These are phyloP conservation scores for Thymus mandschuricus DNA, from an alignment of 257 asterid genomes.

Conservation along the genomic window DNA sequence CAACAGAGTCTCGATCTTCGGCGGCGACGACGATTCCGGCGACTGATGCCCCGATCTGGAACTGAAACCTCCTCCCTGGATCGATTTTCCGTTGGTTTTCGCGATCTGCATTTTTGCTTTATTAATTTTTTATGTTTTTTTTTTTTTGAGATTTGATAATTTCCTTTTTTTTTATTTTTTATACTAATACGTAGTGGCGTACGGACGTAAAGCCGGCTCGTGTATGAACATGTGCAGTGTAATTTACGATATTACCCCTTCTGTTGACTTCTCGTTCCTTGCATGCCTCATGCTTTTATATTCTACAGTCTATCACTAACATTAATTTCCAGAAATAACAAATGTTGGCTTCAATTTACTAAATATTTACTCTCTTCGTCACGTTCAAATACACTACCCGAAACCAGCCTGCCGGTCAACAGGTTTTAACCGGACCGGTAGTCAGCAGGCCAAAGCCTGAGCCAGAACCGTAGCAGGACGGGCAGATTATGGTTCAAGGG, in stretches of 20 bases:
- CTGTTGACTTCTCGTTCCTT: slow-evolving; percentile 24
- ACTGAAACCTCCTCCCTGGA: not conserved
- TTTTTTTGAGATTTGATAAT: slow-evolving; percentile 2
- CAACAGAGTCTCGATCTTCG: slow-evolving; percentile 71
- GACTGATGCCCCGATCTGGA: slow-evolving; percentile 46
- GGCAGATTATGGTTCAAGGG: too few species aligned
- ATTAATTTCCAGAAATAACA: too few species aligned
- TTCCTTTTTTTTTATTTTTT: not conserved
- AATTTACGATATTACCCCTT: slow-evolving; percentile 29
- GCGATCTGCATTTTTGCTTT: slow-evolving; percentile 11
- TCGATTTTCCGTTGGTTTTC: not conserved
- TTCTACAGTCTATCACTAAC: not conserved
- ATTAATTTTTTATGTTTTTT: not conserved
- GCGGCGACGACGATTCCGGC: slow-evolving; percentile 80
- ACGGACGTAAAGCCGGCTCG: slow-evolving; percentile 32
- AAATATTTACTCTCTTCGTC: too few species aligned
- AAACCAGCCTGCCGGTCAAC: too few species aligned
- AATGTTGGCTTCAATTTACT: too few species aligned
- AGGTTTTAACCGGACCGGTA: too few species aligned
- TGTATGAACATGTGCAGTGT: slow-evolving; percentile 40
- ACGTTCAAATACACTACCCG: too few species aligned
- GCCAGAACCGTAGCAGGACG: too few species aligned
- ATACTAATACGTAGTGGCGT: slow-evolving; percentile 26
- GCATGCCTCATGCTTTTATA: not conserved
- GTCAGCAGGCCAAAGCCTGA: too few species aligned